phyloP scores from a whole-genome alignment of 2,329 filamentous ascomycete species.

The Magnaporthiopsis rhizophila region DNA sequence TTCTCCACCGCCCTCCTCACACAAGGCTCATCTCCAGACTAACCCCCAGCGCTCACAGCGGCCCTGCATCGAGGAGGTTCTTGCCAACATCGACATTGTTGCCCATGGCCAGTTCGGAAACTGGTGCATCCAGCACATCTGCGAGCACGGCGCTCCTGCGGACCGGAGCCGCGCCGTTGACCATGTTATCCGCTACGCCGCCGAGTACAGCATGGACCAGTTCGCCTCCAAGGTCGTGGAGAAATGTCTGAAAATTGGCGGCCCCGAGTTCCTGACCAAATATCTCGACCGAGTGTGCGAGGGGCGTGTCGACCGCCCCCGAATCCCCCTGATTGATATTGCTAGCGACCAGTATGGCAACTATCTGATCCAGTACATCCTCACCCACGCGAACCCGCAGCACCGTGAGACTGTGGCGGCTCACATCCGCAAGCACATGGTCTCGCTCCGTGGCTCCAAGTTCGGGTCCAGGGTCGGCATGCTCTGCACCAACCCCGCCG shows the following conservation, averaged over 20 bases:
- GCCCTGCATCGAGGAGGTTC: slow-evolving; percentile 92
- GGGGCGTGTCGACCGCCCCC: slow-evolving; percentile 79
- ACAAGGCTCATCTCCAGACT: not conserved
- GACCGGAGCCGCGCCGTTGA: slow-evolving; percentile 93
- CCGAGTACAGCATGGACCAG: slow-evolving; percentile 97
- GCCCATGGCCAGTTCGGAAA: slow-evolving; percentile 98
- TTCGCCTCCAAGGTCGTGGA: slow-evolving; percentile 99
- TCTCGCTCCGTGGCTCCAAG: slow-evolving; percentile 94
- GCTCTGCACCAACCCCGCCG: slow-evolving; percentile 94
- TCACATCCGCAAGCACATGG: slow-evolving; percentile 98
- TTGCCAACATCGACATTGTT: slow-evolving; percentile 90
- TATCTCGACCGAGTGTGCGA: slow-evolving; percentile 94
- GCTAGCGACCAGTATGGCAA: slow-evolving; percentile 98
- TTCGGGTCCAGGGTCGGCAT: slow-evolving; percentile 97
- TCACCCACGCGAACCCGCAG: slow-evolving; percentile 78
- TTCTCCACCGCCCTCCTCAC: not conserved
- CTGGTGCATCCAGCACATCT: slow-evolving; percentile 99
- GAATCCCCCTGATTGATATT: slow-evolving; percentile 96
- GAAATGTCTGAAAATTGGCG: slow-evolving; percentile 96
- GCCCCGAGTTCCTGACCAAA: slow-evolving; percentile 78
- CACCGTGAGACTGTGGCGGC: slow-evolving; percentile 89
- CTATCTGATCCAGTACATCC: slow-evolving; percentile 94
- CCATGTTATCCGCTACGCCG: slow-evolving; percentile 86
- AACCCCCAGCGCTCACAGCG: slow-evolving; percentile 45
- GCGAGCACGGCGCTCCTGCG: slow-evolving; percentile 84